These are phyloP conservation scores for Plantago lanceolata DNA, from an alignment of 305 asterid species.

Conservation along the genomic window DNA sequence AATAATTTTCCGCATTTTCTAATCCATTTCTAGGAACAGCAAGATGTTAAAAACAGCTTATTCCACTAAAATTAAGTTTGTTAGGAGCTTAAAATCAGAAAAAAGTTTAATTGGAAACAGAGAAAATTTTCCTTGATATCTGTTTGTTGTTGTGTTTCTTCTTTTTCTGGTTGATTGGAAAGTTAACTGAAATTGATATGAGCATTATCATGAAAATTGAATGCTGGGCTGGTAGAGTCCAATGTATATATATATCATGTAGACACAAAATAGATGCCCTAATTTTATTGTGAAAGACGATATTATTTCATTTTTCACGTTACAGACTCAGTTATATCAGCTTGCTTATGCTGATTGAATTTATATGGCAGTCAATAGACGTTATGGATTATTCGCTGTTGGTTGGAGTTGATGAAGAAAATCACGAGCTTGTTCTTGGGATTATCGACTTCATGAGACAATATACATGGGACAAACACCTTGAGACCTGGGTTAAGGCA, in stretches of 20 bases:
- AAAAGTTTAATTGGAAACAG: too few species aligned
- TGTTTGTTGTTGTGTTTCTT: neutral
- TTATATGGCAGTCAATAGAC: slow-evolving; percentile 51
- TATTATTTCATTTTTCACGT: too few species aligned
- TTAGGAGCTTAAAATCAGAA: neutral
- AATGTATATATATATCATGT: neutral
- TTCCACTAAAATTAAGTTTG: neutral
- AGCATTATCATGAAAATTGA: neutral
- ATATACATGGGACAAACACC: slow-evolving; percentile 79
- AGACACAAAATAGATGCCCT: neutral
- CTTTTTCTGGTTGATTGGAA: neutral
- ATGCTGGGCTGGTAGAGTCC: neutral
- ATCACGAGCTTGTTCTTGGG: slow-evolving; percentile 71
- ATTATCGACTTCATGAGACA: slow-evolving; percentile 79
- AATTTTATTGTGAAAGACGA: neutral
- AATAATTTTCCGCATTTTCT: neutral
- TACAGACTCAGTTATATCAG: neutral
- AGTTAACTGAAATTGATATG: neutral
- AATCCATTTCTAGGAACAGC: neutral
- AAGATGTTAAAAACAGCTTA: neutral
- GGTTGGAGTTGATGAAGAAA: slow-evolving; percentile 73
- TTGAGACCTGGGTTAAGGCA: slow-evolving; percentile 77
- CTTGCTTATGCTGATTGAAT: neutral
- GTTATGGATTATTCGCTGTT: slow-evolving; percentile 78
- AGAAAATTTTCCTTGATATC: neutral